A percentile compares a stretch with the other conserved stretches of the same genome.
Evolutionary conservation across 179 eudicot genomes (phyloP).

Genomic region (Carnegiea gigantea): DNA sequence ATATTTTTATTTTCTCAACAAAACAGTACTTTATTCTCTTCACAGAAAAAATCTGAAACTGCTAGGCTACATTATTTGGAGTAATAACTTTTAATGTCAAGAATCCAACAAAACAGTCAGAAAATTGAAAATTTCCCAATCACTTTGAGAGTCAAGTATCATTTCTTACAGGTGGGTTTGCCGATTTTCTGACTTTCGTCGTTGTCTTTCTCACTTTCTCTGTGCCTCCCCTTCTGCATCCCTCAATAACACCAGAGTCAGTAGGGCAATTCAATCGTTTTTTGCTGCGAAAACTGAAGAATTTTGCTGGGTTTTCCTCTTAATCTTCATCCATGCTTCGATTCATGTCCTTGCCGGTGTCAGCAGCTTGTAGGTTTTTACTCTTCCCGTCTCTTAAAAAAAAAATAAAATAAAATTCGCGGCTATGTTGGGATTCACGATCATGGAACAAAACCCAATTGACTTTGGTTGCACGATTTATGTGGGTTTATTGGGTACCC

Average conservation of each 20-base stretch:
- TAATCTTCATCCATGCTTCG: neutral
- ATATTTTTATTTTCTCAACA: neutral
- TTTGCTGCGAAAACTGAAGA: neutral
- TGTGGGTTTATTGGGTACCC: slow-evolving; percentile 19
- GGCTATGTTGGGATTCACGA: slow-evolving; percentile 2
- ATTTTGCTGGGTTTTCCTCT: neutral
- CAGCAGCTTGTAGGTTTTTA: slow-evolving; percentile 1
- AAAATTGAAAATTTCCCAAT: slow-evolving; percentile 18
- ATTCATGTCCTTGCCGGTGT: neutral
- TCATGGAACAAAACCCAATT: slow-evolving; percentile 18
- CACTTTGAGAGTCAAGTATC: slow-evolving; percentile 31
- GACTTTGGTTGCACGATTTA: slow-evolving; percentile 16
- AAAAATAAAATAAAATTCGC: too few species aligned
- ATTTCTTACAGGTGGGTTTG: neutral
- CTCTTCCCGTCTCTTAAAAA: neutral
- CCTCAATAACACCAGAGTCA: neutral
- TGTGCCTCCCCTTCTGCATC: neutral
- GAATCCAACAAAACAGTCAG: slow-evolving; percentile 3
- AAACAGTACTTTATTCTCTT: neutral
- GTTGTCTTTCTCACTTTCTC: neutral
- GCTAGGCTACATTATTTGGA: neutral
- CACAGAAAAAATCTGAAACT: neutral
- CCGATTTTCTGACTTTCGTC: neutral
- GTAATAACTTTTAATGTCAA: neutral
- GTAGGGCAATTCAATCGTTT: neutral